Evolutionary conservation across 164 flowering plant genomes (phyloP), one percentile per base, ranked within the genome.

Genomic region (Santalum album): DNA sequence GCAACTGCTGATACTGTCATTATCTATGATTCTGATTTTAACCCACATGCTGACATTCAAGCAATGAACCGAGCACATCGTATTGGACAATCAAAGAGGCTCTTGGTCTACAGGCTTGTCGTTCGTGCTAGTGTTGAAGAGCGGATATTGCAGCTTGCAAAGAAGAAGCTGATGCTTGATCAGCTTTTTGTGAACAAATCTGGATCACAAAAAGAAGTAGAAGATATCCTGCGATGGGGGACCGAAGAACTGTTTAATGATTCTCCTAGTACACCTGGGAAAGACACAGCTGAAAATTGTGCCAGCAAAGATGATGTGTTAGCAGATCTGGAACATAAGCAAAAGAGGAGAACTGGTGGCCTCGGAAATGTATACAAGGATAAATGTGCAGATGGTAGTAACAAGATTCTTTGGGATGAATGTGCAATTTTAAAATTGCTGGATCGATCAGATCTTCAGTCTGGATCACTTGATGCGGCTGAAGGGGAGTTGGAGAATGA

Each of bases 21-120:
- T 46, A 90, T 94, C 27, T 94, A 94, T 73, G 99, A 94, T 73
- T 94, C 99, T 61, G 99, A 94, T 72, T 94, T 94, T 69, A 94
- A 94, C 36, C 99, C 99, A 12, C 99, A 94, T 72, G 97, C 97
- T 40, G 99, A 94, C 69, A 90, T 94, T 59, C 99, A 94, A 69
- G 99, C 99, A 38, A 94, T 94, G 99, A 94, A 94, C 59, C 82
- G 99, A 24, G 99, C 99, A n/a, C 99, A 94, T 66, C 79, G 99
- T 56, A 94, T 94, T 65, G 99, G 99, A 25, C 99, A 94, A 60
- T 86, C 96, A 39, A 94, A 90, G 0, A 74, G 90, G 56, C 97
- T 94, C 67, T 69, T 94, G 60, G 99, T 94, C 25, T 94, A 90
- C 65, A 79, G 99, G 73, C 95, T 94, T 55, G 95, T 90, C 44